Percentiles rank a stretch among this genome's conserved stretches.
These are phyloP conservation scores for Cercospora sp. DNA, from an alignment of 2,329 filamentous ascomycete genomes.

Conservation along the genomic window DNA sequence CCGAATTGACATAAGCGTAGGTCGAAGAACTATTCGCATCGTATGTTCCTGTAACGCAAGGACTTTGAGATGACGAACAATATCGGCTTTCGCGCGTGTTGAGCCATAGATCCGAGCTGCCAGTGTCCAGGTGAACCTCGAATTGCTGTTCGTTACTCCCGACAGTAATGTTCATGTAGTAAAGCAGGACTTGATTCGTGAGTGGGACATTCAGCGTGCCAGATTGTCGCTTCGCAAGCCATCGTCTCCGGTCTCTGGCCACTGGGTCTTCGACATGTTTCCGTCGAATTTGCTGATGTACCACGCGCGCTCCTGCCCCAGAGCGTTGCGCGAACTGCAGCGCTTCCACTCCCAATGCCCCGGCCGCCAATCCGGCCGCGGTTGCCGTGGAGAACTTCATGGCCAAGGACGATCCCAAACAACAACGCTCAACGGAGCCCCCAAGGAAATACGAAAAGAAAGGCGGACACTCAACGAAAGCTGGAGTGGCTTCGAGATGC, in stretches of 20 bases:
- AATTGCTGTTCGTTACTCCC: conserved; percentile 59
- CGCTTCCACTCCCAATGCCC: background rate
- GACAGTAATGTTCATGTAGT: conserved; percentile 59
- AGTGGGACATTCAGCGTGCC: conserved; percentile 44
- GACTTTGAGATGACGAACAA: conserved; percentile 51
- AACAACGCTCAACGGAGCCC: background rate
- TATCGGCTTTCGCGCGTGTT: conserved; percentile 64
- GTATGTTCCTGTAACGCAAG: conserved; percentile 69
- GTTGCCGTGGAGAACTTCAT: conserved; percentile 10
- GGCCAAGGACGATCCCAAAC: background rate
- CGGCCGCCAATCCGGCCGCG: conserved; percentile 6
- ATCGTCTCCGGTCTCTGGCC: conserved; percentile 49
- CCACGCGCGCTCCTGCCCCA: conserved; percentile 36
- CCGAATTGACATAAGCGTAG: conserved; percentile 68
- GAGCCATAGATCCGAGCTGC: conserved; percentile 64
- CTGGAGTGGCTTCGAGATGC: background rate
- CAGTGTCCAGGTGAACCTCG: conserved; percentile 61
- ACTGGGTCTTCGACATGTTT: conserved; percentile 49
- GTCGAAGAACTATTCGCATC: conserved; percentile 70
- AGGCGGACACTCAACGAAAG: background rate
- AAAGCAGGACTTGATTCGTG: conserved; percentile 60
- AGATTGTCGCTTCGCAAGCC: conserved; percentile 38
- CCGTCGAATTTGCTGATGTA: conserved; percentile 54
- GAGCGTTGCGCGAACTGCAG: conserved; percentile 5
- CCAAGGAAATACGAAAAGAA: background rate